phyloP scores from a whole-genome alignment of 257 asterid species.

The Knoxia roxburghii region DNA sequence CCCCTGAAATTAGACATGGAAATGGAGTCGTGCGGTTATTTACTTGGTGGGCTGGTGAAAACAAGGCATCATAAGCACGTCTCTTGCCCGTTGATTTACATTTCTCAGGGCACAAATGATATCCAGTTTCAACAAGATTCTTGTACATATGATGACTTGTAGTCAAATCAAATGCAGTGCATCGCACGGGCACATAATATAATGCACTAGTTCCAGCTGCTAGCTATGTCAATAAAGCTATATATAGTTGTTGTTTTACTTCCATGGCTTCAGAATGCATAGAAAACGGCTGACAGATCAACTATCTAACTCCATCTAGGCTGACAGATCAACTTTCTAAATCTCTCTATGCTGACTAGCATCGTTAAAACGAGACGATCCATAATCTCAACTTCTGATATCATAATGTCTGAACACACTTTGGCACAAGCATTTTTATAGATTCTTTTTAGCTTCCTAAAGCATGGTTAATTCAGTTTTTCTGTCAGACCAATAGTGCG shows the following conservation, averaged over 20 bases:
- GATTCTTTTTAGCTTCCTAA: neutral
- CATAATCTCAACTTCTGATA: neutral
- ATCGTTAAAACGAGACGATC: neutral
- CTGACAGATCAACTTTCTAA: neutral
- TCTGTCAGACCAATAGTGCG: too few species aligned
- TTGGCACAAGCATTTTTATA: neutral
- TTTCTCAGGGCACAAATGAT: constrained; percentile 21
- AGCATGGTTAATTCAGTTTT: neutral
- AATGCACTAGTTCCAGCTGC: too few species aligned
- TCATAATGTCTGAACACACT: neutral
- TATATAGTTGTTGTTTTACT: neutral
- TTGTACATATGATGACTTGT: constrained; percentile 37
- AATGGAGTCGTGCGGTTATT: constrained; percentile 35
- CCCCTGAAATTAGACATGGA: constrained; percentile 46
- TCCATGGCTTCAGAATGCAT: too few species aligned
- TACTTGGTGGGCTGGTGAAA: constrained; percentile 57
- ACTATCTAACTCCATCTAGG: too few species aligned
- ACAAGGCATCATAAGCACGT: constrained; percentile 36
- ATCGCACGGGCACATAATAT: too few species aligned
- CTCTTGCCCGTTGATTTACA: constrained; percentile 43
- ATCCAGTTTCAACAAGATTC: constrained; percentile 31
- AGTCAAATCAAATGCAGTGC: neutral
- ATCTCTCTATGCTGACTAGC: neutral
- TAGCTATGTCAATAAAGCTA: neutral
- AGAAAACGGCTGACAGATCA: too few species aligned